Percentiles rank a stretch among this genome's conserved stretches.
phyloP scores from a whole-genome alignment of 805 yeast species.

The Ogataea pini region DNA sequence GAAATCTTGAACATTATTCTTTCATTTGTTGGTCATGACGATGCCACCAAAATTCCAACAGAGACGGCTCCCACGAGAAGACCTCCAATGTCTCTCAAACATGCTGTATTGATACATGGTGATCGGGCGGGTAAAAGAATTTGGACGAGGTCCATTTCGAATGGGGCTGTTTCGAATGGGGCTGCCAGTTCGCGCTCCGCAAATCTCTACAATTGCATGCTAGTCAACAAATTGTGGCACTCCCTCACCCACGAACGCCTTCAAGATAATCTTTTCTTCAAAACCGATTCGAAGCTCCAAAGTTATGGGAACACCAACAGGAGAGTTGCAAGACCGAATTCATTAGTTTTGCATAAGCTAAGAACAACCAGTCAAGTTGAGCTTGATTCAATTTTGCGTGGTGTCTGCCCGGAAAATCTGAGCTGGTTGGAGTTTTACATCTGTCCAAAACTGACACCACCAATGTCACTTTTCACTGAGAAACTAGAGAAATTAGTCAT shows the following conservation, averaged over 20 bases:
- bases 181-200: slow-evolving; percentile 9
- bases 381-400: slow-evolving; percentile 47
- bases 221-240: slow-evolving; percentile 71
- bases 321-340: slow-evolving; percentile 24
- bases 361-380: slow-evolving; percentile 51
- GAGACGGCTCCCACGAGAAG: slow-evolving; percentile 63
- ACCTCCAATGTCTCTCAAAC: slow-evolving; percentile 66
- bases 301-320: slow-evolving; percentile 14
- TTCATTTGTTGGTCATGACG: slow-evolving; percentile 56
- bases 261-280: slow-evolving; percentile 56
- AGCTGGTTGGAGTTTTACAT: slow-evolving; percentile 79
- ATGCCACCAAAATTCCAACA: slow-evolving; percentile 50
- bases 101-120: slow-evolving; percentile 63
- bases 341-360: slow-evolving; percentile 68
- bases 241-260: slow-evolving; percentile 55
- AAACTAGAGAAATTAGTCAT: slow-evolving; percentile 51
- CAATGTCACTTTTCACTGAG: slow-evolving; percentile 43
- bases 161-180: not conserved
- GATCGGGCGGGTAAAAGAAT: slow-evolving; percentile 42
- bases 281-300: slow-evolving; percentile 41
- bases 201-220: slow-evolving; percentile 58
- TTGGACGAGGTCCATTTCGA: slow-evolving; percentile 32
- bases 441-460: slow-evolving; percentile 72
- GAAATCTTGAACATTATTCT: slow-evolving; percentile 69
- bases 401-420: slow-evolving; percentile 48